phyloP scores from a whole-genome alignment of 2,329 filamentous ascomycete species.

The Aspergillus sp. region DNA sequence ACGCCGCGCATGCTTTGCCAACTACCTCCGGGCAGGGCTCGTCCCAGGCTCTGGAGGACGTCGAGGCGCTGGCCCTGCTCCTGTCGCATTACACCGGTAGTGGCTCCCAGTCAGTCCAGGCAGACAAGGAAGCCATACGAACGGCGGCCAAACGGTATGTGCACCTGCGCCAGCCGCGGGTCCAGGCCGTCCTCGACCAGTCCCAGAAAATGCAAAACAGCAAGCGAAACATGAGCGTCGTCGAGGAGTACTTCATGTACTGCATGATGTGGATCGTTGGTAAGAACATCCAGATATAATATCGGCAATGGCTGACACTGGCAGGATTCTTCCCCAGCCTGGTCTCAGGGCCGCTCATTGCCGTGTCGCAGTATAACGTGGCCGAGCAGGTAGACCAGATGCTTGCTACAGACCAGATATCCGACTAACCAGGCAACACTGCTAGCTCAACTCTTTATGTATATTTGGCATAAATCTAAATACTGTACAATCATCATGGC shows the following conservation, averaged over 20 bases:
- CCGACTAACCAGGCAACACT: too few species aligned
- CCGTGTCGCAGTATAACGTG: slow-evolving; percentile 18
- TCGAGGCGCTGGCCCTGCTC: slow-evolving; percentile 38
- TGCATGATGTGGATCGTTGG: slow-evolving; percentile 27
- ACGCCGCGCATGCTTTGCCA: slow-evolving; percentile 49
- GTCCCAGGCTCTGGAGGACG: slow-evolving; percentile 49
- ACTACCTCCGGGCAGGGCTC: slow-evolving; percentile 48
- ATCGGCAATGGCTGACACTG: slow-evolving; percentile 1
- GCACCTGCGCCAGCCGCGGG: slow-evolving; percentile 25
- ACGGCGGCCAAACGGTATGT: slow-evolving; percentile 24
- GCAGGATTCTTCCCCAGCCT: slow-evolving; percentile 16
- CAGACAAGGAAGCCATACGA: slow-evolving; percentile 14
- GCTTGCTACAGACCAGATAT: too few species aligned
- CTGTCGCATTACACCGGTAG: slow-evolving; percentile 19
- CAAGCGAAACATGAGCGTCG: slow-evolving; percentile 25
- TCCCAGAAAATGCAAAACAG: slow-evolving; percentile 24
- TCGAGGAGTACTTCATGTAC: slow-evolving; percentile 33
- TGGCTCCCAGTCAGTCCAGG: background rate
- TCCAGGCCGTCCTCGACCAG: slow-evolving; percentile 23
- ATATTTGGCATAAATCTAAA: too few species aligned
- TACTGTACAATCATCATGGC: too few species aligned
- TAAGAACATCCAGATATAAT: slow-evolving; percentile 8
- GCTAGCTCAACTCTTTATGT: too few species aligned
- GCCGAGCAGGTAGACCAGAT: slow-evolving; percentile 12
- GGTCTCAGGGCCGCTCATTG: slow-evolving; percentile 7